Base-by-base conservation (phyloP, 2,329 filamentous ascomycete species). In the Fusarium verticillioides region DNA sequence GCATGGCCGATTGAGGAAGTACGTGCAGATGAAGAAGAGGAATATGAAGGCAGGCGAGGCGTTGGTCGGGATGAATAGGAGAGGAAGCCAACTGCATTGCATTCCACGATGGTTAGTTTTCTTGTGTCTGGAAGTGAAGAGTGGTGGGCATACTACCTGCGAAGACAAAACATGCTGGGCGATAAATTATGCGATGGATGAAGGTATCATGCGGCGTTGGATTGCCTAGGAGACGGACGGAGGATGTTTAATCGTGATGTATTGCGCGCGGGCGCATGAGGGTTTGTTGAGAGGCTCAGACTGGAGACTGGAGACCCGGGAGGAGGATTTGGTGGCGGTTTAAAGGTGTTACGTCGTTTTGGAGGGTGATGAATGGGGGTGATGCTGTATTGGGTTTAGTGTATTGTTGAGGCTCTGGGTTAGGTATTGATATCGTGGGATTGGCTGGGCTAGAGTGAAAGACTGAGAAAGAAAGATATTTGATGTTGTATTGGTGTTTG, bases 1-100 rank as follows among this genome's bases (percentile, higher is more conserved):
- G 86, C 96, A 99, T 60, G 96, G 96, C 62, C 96, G 92, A 85
- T 98, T 97, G 78, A 99, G 91, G 84, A 97, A 94, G 87, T 97
- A 98, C 74, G 95, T 97, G 82, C 95, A 94, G 74, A 94, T 88
- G 85, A 99, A 92, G 87, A 96, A 94, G 84, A 94, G 89, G 84
- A 96, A 90, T 81, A 96, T 94, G 85, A 96, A 95, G 79, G 93
- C 89, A 32, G 94, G 94, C 65, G 93, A 95, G 76, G 94, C 93
- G 82, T 95, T 95, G 67, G 94, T 94, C 59, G 94, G 94, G 77
- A 96, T 95, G 84, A 96, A 95, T 81, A 96, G 93, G 77, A 96
- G 91, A 36, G 94, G 94, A 58, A 96, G 89, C 92, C 93, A 96
- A 83, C 93, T 96, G 26, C 8, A 34, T 32, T 49, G 9, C 10